A percentile compares a stretch with the other conserved stretches of the same genome.
These are phyloP conservation scores for Phytopythium cucurbitacearum DNA, from an alignment of 352 stramenopile species.

Conservation along the genomic window DNA sequence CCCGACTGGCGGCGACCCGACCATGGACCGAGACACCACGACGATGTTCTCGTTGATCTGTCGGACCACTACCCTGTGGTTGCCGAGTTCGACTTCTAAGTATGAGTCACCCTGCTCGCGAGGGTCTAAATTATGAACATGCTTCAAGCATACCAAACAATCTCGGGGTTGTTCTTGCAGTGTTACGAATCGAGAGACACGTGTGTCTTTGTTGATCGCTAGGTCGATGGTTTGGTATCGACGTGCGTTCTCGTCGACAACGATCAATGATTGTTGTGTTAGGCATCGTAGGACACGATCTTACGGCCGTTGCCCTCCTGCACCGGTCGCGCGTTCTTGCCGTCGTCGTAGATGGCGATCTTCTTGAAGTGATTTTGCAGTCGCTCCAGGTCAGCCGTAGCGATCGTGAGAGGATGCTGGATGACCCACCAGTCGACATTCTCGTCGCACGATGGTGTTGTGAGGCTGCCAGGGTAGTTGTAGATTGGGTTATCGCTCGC, in stretches of 20 bases:
- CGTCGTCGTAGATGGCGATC: constrained; percentile 32
- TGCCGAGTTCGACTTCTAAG: constrained; percentile 48
- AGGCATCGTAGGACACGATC: no score
- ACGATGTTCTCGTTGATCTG: constrained; percentile 44
- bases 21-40: constrained; percentile 1
- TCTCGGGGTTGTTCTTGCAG: no score
- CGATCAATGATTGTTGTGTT: no score
- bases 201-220: no score
- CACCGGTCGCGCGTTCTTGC: constrained; percentile 36
- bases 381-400: constrained; percentile 20
- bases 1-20: constrained; percentile 24
- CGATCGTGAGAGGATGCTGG: constrained; percentile 41
- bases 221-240: no score
- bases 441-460: constrained; percentile 46
- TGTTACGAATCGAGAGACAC: no score
- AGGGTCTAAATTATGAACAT: no score
- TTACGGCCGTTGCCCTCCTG: constrained; percentile 36
- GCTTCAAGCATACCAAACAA: no score
- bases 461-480: constrained; percentile 73
- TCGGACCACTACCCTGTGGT: constrained; percentile 72
- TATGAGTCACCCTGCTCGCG: not conserved
- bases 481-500: constrained; percentile 18
- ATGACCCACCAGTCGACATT: constrained; percentile 66
- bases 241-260: no score
- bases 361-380: constrained; percentile 27